These are phyloP conservation scores for Nigrospora osmanthi DNA, from an alignment of 2,329 filamentous ascomycete genomes.

Conservation along the genomic window DNA sequence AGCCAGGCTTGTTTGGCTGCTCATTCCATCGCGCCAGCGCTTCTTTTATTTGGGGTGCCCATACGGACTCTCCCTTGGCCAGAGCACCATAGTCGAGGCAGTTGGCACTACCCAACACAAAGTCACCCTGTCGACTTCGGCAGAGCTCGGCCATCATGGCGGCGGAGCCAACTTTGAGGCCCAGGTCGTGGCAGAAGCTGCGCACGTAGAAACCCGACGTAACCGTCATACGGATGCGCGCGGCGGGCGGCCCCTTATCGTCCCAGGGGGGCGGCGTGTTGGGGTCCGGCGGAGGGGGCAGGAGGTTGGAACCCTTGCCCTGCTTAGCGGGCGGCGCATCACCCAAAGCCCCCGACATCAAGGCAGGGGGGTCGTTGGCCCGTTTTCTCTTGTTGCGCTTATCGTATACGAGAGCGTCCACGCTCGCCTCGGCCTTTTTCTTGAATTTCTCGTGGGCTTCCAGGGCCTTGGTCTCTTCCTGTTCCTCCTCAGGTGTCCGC, in stretches of 20 bases:
- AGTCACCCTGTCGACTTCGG: constrained; percentile 75
- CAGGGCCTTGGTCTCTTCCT: constrained; percentile 45
- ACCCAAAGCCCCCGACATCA: constrained; percentile 53
- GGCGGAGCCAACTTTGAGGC: constrained; percentile 70
- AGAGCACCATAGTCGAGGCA: constrained; percentile 75
- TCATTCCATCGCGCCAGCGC: constrained; percentile 36
- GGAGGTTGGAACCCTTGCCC: constrained; percentile 42
- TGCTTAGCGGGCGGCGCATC: constrained; percentile 37
- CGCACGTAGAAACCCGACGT: constrained; percentile 96
- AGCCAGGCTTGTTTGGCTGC: constrained; percentile 3
- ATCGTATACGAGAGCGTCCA: constrained; percentile 49
- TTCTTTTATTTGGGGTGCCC: constrained; percentile 65
- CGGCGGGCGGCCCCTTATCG: constrained; percentile 64
- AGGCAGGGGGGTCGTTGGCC: constrained; percentile 24
- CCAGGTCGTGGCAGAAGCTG: constrained; percentile 87
- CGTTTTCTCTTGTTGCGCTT: constrained; percentile 30
- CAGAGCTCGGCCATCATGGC: constrained; percentile 81
- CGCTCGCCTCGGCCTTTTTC: constrained; percentile 48
- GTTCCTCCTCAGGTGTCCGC: constrained; percentile 45
- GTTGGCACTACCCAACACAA: constrained; percentile 60
- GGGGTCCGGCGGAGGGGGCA: constrained; percentile 37
- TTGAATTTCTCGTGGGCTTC: constrained; percentile 50
- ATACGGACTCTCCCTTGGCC: constrained; percentile 67
- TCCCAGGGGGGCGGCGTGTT: constrained; percentile 48
- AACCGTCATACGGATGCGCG: constrained; percentile 80